A percentile compares a stretch with the other conserved stretches of the same genome.
Evolutionary conservation across 257 asterid genomes (phyloP).

Genomic region (Pogostemon cablin): DNA sequence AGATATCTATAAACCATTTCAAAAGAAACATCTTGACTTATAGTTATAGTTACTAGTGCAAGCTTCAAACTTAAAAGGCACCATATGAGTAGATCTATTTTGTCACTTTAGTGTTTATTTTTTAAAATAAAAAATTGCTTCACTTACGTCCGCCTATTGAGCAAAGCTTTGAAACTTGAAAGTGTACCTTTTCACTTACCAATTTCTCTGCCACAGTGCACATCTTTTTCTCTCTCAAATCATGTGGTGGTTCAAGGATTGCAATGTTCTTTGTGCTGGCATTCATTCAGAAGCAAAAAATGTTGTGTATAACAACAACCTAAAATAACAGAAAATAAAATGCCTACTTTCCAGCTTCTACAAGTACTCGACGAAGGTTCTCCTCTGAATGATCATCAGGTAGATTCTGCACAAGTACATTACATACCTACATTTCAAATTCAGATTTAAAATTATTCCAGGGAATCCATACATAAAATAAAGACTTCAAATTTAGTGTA

Average conservation of each 20-base stretch:
- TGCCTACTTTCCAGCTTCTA: conserved; percentile 86
- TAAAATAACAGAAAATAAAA: conserved; percentile 16
- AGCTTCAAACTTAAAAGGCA: not conserved
- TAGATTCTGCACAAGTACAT: too few species aligned
- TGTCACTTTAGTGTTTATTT: conserved; percentile 17
- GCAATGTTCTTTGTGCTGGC: conserved; percentile 65
- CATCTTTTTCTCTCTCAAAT: conserved; percentile 59
- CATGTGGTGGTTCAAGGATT: conserved; percentile 70
- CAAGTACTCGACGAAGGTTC: conserved; percentile 49
- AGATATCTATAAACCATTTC: too few species aligned
- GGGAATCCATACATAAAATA: too few species aligned
- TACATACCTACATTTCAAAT: too few species aligned
- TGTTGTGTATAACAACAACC: conserved; percentile 17
- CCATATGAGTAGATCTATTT: not conserved
- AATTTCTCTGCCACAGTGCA: conserved; percentile 83
- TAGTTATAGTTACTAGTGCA: too few species aligned
- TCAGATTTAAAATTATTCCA: too few species aligned
- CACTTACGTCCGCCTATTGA: conserved; percentile 10
- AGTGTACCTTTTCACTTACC: conserved; percentile 70
- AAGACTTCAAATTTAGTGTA: too few species aligned
- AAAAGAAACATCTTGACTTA: not conserved
- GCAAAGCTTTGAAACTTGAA: not conserved
- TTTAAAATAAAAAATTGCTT: not conserved
- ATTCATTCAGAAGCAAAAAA: conserved; percentile 34
- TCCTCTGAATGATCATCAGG: too few species aligned